A percentile compares a stretch with the other conserved stretches of the same genome.
phyloP scores from a whole-genome alignment of 495 filamentous ascomycete genomes.

The Hypoxylon crocopeplum region DNA sequence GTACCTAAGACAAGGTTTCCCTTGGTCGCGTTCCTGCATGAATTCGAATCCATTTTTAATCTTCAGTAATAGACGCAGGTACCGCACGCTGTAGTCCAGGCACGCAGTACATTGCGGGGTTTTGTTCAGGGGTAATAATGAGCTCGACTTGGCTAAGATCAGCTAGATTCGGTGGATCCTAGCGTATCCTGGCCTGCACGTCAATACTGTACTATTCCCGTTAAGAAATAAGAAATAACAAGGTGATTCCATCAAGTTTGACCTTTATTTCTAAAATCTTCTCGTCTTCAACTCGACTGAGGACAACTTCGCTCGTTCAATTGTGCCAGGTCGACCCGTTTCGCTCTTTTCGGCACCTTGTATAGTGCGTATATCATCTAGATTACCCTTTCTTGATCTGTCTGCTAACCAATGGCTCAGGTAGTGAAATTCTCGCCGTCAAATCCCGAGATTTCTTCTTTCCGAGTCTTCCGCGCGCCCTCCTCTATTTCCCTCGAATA shows the following conservation, averaged over 20 bases:
- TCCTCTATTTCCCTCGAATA: background rate
- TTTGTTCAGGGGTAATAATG: slow-evolving; percentile 6
- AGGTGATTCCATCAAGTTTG: background rate
- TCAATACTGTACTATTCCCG: background rate
- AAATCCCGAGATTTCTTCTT: no score
- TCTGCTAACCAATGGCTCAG: background rate
- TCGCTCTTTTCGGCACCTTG: slow-evolving; percentile 1
- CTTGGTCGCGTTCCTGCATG: slow-evolving; percentile 26
- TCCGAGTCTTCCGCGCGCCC: slow-evolving; percentile 17
- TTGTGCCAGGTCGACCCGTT: slow-evolving; percentile 1
- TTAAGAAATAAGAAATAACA: background rate
- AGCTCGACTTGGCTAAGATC: slow-evolving; percentile 6
- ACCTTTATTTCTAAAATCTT: slow-evolving; percentile 7
- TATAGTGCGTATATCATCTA: background rate
- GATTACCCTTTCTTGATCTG: slow-evolving; percentile 1
- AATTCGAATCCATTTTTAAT: slow-evolving; percentile 17
- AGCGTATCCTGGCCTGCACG: background rate
- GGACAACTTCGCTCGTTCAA: slow-evolving; percentile 3
- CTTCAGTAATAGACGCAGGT: slow-evolving; percentile 21
- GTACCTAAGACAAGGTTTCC: no score
- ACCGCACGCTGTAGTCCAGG: slow-evolving; percentile 3
- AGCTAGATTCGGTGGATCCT: slow-evolving; percentile 21
- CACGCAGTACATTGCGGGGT: background rate
- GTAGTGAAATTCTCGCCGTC: background rate
- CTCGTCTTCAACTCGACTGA: background rate